These are phyloP conservation scores for Beauveria caledonica DNA, from an alignment of 2,329 filamentous ascomycete species.

Conservation along the genomic window DNA sequence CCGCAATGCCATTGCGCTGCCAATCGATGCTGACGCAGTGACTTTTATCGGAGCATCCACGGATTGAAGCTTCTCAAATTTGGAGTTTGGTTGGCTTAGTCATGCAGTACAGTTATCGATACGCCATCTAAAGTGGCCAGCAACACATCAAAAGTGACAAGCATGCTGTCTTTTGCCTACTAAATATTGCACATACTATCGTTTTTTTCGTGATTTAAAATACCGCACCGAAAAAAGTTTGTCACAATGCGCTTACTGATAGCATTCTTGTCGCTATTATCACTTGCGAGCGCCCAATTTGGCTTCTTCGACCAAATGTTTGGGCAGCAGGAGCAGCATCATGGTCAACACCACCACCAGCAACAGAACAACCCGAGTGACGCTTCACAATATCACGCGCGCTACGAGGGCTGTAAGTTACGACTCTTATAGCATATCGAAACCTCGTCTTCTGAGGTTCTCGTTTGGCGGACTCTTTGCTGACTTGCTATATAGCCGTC, in stretches of 20 bases:
- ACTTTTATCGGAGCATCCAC: constrained; percentile 25
- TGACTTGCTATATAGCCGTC: constrained; percentile 43
- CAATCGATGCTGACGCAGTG: constrained; percentile 21
- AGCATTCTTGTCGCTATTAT: constrained; percentile 50
- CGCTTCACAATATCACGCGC: constrained; percentile 66
- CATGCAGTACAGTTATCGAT: constrained; percentile 15
- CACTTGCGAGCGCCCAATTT: constrained; percentile 69
- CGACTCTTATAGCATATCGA: neutral
- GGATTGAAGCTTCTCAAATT: constrained; percentile 14
- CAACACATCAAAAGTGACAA: constrained; percentile 11
- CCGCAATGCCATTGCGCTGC: constrained; percentile 30
- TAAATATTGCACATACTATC: neutral
- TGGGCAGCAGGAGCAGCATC: constrained; percentile 44
- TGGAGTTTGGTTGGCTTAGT: constrained; percentile 13
- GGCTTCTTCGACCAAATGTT: constrained; percentile 99
- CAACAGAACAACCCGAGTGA: constrained; percentile 80
- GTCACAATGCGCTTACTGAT: constrained; percentile 21
- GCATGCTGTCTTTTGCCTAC: neutral
- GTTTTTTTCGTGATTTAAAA: constrained; percentile 19
- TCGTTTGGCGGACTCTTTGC: neutral
- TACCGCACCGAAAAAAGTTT: constrained; percentile 15
- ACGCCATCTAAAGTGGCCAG: constrained; percentile 15
- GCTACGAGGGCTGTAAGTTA: constrained; percentile 56
- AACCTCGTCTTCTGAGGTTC: neutral
- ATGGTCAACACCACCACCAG: constrained; percentile 38